A percentile compares a stretch with the other conserved stretches of the same genome.
These are phyloP conservation scores for Fusarium miscanthi DNA, from an alignment of 2,329 filamentous ascomycete genomes.

Conservation along the genomic window DNA sequence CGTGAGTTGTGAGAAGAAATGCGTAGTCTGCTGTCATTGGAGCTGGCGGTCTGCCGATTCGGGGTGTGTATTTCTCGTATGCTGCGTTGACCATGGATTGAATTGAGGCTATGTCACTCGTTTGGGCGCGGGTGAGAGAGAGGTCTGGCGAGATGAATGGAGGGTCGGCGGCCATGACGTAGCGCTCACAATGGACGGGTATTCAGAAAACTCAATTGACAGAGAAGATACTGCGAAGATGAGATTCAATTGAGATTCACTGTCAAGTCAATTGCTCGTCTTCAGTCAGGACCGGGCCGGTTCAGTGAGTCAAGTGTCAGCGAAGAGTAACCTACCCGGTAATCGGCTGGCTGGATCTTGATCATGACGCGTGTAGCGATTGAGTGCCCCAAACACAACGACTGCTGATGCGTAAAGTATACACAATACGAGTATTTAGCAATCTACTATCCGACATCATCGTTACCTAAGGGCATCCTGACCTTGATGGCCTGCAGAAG, in stretches of 20 bases:
- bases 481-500: accelerated
- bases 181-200: no score
- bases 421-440: accelerated
- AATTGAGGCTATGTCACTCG: constrained; percentile 45
- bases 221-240: accelerated
- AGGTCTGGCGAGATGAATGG: not conserved
- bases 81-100: constrained; percentile 46
- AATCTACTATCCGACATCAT: accelerated
- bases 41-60: constrained; percentile 50
- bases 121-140: not conserved
- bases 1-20: constrained; percentile 42
- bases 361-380: not conserved
- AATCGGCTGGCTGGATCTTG: accelerated
- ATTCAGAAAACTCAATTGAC: accelerated
- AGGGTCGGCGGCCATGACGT: not conserved
- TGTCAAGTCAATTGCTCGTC: accelerated
- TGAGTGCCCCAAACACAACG: no score
- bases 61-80: constrained; percentile 50
- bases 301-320: not conserved
- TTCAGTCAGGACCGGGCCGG: not conserved
- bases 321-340: not conserved
- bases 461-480: accelerated
- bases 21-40: constrained; percentile 52
- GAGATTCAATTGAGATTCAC: accelerated
- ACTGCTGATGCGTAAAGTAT: accelerated